These are phyloP conservation scores for Heliocybe sulcata DNA, from an alignment of 1,284 basidiomycete genomes.

Conservation along the genomic window DNA sequence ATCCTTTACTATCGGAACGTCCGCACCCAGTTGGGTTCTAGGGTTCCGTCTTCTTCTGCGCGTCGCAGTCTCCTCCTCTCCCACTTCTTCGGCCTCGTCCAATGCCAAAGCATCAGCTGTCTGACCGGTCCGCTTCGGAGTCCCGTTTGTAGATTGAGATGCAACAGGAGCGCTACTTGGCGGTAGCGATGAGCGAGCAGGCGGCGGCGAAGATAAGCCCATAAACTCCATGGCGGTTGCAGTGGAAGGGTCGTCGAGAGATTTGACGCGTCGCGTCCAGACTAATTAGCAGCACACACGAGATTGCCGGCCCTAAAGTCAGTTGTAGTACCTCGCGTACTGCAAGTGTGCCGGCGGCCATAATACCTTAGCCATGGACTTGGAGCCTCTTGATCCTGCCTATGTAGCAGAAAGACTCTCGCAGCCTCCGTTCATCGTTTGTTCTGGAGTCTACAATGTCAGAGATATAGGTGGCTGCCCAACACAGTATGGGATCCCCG, in stretches of 20 bases:
- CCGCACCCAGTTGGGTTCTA: constrained; percentile 37
- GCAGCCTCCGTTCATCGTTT: constrained; percentile 55
- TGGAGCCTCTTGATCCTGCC: constrained; percentile 56
- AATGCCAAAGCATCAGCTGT: constrained; percentile 56
- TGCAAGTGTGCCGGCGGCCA: neutral
- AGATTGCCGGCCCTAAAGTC: neutral
- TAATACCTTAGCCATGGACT: constrained; percentile 21
- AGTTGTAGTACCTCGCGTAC: neutral
- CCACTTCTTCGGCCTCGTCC: constrained; percentile 41
- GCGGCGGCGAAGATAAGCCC: constrained; percentile 33
- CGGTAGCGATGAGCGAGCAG: constrained; percentile 43
- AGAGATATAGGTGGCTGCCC: constrained; percentile 63
- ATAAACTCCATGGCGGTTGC: constrained; percentile 31
- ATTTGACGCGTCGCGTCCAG: neutral
- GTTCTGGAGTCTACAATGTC: constrained; percentile 65
- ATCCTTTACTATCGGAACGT: constrained; percentile 85
- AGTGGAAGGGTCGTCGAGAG: neutral
- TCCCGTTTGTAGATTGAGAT: constrained; percentile 36
- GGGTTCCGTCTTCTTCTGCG: constrained; percentile 36
- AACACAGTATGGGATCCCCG: constrained; percentile 36
- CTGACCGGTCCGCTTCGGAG: constrained; percentile 36
- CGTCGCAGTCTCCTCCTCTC: constrained; percentile 25
- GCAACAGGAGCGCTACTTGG: constrained; percentile 60
- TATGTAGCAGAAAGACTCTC: constrained; percentile 58
- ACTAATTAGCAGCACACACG: constrained; percentile 1